Evolutionary conservation across 2,329 filamentous ascomycete genomes (phyloP).

Genomic region (Venturia effusa): DNA sequence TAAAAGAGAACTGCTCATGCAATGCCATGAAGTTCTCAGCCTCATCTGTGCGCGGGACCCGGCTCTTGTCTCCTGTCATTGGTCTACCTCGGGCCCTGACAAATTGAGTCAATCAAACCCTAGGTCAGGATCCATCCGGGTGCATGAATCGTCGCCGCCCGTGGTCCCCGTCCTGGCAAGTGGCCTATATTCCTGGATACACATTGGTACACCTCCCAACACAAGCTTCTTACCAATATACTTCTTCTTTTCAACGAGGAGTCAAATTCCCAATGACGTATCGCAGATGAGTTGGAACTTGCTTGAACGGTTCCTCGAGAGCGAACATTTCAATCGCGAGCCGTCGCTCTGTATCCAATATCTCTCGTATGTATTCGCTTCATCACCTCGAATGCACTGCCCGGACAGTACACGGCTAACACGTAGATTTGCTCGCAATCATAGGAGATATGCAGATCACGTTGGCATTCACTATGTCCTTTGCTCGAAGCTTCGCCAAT

Average conservation of each 20-base stretch:
- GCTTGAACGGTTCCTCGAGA: slow-evolving; percentile 83
- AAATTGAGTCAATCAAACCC: slow-evolving; percentile 5
- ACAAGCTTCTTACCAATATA: not conserved
- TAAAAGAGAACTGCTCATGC: not conserved
- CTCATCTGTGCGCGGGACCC: not conserved
- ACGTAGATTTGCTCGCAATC: not conserved
- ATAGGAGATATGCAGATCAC: slow-evolving; percentile 77
- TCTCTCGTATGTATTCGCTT: slow-evolving; percentile 55
- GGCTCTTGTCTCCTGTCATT: not conserved
- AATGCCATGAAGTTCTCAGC: slow-evolving; percentile 1
- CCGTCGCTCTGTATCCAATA: slow-evolving; percentile 82
- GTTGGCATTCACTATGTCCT: slow-evolving; percentile 84
- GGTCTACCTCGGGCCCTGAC: not conserved
- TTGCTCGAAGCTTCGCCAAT: slow-evolving; percentile 79
- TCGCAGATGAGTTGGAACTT: slow-evolving; percentile 58
- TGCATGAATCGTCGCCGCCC: not conserved
- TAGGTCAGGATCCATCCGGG: not conserved
- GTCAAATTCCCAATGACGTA: slow-evolving; percentile 8
- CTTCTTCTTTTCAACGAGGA: not conserved
- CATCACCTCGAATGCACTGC: slow-evolving; percentile 15
- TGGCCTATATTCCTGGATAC: slow-evolving; percentile 2
- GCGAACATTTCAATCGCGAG: slow-evolving; percentile 87
- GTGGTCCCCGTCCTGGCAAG: not conserved
- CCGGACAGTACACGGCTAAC: not conserved
- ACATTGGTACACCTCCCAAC: not conserved